Base-by-base conservation (phyloP, 1,284 basidiomycete species). In the Anthracocystis setariae region DNA sequence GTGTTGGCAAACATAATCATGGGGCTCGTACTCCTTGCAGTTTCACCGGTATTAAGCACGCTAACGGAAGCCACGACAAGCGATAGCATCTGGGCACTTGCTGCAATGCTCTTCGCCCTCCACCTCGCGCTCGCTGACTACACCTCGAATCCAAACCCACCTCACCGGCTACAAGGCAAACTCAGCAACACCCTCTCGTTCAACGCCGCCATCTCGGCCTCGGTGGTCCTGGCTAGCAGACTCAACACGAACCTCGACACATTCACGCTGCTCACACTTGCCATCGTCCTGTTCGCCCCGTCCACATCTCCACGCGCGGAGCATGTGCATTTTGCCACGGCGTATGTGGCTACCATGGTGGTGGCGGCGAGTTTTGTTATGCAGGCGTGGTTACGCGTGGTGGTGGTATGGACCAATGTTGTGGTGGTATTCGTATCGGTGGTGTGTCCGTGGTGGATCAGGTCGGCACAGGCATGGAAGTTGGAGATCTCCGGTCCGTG, bases 41-140 rank as follows among this genome's bases (percentile, higher is more conserved):
- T 98, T 42, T 91, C 94, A 0, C 96, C 96, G 1, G 91, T 98
- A 5, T 85, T 98, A 57, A 88, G 91, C 69, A 97, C 94, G 1
- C 85, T 98, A 73, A 96, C 93, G 12, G 92, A 92, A 39, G 92
- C 94, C 8, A 98, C 94, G 0, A 97, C 95, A 18, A 91, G 90
- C 13, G 96, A 98, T 83, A 94, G 93, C 24, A 96, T 98, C 73
- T 98, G 94, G 93, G 94, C 94, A 8, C 85, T 98, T 44, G 89
- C 92, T 45, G 87, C 88, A 13, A 84, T 85, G 69, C 85, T 93
- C 32, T 89, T 91, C 75, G 83, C 86, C 39, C 83, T 90, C 39
- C 89, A 90, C 78, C 84, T 88, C 5, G 83, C 90, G 35, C 82
- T 92, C 12, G 89, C 88, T 3, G 90, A 92, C 83, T 92, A 91